Conservation (phyloP, 78 protist species). For the Tieghemostelium lacteum region DNA sequence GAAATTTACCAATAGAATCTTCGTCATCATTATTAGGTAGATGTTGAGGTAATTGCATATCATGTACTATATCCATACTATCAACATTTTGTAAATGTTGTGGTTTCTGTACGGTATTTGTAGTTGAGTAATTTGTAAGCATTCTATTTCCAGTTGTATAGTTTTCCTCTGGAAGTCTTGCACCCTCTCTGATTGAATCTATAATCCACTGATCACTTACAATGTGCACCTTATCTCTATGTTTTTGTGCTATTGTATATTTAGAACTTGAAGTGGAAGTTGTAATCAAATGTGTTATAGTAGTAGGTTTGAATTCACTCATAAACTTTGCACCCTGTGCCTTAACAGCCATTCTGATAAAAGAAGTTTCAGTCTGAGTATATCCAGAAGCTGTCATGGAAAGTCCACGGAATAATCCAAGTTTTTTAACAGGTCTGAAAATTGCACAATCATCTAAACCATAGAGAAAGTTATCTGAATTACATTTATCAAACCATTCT, state of each 20-base stretch:
- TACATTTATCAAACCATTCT: conserved; percentile 13
- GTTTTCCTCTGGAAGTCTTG: background rate
- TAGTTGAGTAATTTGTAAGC: background rate
- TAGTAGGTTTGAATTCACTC: background rate
- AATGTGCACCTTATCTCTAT: background rate
- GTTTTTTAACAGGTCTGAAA: conserved; percentile 1
- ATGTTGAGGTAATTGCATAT: background rate
- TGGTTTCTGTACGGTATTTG: background rate
- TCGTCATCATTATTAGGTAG: background rate
- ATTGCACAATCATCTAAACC: conserved; percentile 1
- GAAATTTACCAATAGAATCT: background rate
- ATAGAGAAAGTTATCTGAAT: background rate
- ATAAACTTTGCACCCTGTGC: conserved; percentile 13
- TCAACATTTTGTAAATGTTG: conserved; percentile 1
- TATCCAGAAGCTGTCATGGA: background rate
- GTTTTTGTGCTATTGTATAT: background rate
- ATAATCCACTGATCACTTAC: background rate
- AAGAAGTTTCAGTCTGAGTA: background rate
- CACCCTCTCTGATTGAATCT: background rate
- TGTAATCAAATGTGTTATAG: conserved; percentile 3
- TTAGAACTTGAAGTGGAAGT: background rate
- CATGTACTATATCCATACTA: background rate
- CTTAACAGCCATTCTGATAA: background rate
- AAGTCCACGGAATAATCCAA: background rate
- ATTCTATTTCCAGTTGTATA: background rate